Conservation (phyloP, 352 stramenopile genomes). For the Globisporangium emineosum region DNA sequence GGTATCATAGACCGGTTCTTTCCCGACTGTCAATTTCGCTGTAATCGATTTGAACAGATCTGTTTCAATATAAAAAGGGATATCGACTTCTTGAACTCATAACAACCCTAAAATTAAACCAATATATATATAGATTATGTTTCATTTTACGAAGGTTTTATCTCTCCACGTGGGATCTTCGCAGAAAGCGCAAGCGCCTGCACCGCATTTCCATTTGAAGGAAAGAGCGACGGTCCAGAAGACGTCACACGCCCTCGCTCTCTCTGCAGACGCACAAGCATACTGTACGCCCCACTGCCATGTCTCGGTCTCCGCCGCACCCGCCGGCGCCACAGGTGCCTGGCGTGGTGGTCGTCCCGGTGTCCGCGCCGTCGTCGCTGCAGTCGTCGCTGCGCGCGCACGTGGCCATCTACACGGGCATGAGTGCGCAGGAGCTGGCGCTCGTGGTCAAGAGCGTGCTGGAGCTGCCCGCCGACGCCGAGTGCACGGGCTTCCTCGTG, state of each 20-base stretch:
- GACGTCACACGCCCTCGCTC: too few relatives aligned
- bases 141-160: not conserved
- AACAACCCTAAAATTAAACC: not conserved
- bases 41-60: not conserved
- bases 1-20: not conserved
- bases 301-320: not conserved
- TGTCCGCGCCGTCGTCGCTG: slow-evolving; percentile 9
- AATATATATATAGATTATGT: not conserved
- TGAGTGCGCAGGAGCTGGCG: slow-evolving; percentile 44
- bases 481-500: slow-evolving; percentile 43
- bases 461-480: slow-evolving; percentile 10
- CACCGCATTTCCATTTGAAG: not conserved
- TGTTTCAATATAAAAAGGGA: not conserved
- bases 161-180: not conserved
- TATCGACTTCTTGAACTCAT: not conserved
- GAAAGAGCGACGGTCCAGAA: not conserved
- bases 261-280: not conserved
- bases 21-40: not conserved
- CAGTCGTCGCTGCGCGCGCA: slow-evolving; percentile 3
- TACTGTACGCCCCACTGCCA: not conserved
- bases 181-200: not conserved
- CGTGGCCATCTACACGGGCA: slow-evolving; percentile 56
- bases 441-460: slow-evolving; percentile 35
- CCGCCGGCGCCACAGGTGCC: not conserved
- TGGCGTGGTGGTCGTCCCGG: slow-evolving; percentile 7